A percentile compares a stretch with the other conserved stretches of the same genome.
phyloP scores from a whole-genome alignment of 2,329 filamentous ascomycete species.

The Ceratocystis smalleyi region DNA sequence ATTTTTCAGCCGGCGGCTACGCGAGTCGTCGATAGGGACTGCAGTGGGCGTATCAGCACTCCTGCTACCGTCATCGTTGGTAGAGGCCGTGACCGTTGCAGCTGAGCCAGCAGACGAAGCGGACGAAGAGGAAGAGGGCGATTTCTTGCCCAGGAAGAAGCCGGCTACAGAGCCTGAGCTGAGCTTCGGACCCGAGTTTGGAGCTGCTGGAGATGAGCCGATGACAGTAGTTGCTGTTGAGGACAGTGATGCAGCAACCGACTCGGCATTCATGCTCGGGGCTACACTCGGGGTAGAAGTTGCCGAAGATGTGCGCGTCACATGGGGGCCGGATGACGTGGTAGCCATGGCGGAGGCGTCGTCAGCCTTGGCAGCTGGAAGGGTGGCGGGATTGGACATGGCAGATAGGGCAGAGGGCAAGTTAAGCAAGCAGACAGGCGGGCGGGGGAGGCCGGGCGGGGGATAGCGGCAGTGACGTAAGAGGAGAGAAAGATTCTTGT shows the following conservation, averaged over 20 bases:
- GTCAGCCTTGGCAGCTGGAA: not conserved
- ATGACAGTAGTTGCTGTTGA: slow-evolving; percentile 9
- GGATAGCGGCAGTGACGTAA: not conserved
- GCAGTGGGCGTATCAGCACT: not conserved
- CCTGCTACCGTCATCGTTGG: too few relatives aligned
- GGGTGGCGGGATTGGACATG: not conserved
- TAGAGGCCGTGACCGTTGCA: not conserved
- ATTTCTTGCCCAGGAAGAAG: slow-evolving; percentile 1
- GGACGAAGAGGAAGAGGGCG: not conserved
- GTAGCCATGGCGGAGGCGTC: not conserved
- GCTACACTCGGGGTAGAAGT: slow-evolving; percentile 2
- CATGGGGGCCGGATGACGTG: not conserved
- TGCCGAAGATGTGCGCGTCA: slow-evolving; percentile 10
- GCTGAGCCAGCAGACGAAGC: not conserved
- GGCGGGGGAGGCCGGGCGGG: too few relatives aligned
- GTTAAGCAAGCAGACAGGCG: too few relatives aligned
- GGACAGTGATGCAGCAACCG: slow-evolving; percentile 5
- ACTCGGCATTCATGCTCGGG: slow-evolving; percentile 8
- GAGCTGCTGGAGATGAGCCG: not conserved
- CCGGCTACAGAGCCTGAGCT: not conserved
- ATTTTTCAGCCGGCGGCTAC: slow-evolving; percentile 14
- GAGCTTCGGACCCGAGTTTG: not conserved
- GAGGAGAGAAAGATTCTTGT: not conserved
- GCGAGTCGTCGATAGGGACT: slow-evolving; percentile 5
- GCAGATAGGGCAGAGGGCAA: not conserved